phyloP scores from a whole-genome alignment of 768 basidiomycete genomes.

The Sporobolomyces roseus region DNA sequence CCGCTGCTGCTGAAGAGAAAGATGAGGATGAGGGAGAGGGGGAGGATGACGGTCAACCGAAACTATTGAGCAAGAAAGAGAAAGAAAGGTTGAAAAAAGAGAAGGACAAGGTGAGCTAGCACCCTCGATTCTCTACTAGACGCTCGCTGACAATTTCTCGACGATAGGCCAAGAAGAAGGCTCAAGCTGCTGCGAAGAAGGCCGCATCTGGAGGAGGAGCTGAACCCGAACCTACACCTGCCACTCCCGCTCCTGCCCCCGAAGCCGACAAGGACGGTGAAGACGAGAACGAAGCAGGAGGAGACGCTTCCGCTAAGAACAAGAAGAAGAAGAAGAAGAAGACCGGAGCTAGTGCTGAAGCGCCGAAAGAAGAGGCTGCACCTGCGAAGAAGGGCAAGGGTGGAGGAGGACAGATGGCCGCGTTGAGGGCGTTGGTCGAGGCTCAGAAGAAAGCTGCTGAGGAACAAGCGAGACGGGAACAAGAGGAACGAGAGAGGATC shows the following conservation, averaged over 20 bases:
- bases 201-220: conserved; percentile 40
- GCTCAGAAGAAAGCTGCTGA: conserved; percentile 85
- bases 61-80: conserved; percentile 85
- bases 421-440: conserved; percentile 80
- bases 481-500: conserved; percentile 64
- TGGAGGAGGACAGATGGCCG: conserved; percentile 62
- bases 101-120: conserved; percentile 70
- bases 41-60: conserved; percentile 51
- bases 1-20: conserved; percentile 46
- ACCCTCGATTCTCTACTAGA: neutral
- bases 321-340: conserved; percentile 49
- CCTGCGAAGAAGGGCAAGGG: conserved; percentile 54
- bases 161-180: conserved; percentile 95
- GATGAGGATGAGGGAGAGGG: conserved; percentile 58
- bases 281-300: conserved; percentile 31
- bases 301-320: conserved; percentile 43
- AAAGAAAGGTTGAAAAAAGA: conserved; percentile 98
- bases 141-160: neutral
- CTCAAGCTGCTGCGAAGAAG: conserved; percentile 81
- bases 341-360: conserved; percentile 42
- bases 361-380: conserved; percentile 46
- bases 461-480: conserved; percentile 65
- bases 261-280: conserved; percentile 32
- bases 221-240: conserved; percentile 29
- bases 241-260: conserved; percentile 38